Evolutionary conservation across 768 basidiomycete genomes (phyloP).

Genomic region (Boletus rubescentipes): DNA sequence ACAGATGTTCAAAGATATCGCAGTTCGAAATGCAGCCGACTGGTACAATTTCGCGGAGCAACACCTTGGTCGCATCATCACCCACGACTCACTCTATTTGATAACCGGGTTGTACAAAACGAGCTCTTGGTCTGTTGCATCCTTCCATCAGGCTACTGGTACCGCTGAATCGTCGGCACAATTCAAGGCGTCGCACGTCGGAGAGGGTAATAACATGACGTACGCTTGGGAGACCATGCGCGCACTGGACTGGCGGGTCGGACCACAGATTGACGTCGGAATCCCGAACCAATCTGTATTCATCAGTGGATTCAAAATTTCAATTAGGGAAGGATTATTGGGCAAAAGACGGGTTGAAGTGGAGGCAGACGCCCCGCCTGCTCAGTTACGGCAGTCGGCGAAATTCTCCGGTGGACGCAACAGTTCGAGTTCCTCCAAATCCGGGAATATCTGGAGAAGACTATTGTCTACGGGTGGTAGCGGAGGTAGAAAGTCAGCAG

Average conservation of each 20-base stretch:
- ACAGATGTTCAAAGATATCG: slow-evolving; percentile 19
- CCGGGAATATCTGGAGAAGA: slow-evolving; percentile 1
- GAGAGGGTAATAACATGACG: slow-evolving; percentile 4
- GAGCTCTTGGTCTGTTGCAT: slow-evolving; percentile 30
- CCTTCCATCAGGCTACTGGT: slow-evolving; percentile 1
- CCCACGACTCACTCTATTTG: slow-evolving; percentile 28
- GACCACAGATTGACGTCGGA: not conserved
- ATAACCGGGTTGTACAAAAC: slow-evolving; percentile 16
- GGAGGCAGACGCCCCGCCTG: not conserved
- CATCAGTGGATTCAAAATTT: slow-evolving; percentile 25
- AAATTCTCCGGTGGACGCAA: not conserved
- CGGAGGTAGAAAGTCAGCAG: not conserved
- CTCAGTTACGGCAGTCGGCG: not conserved
- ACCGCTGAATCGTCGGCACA: slow-evolving; percentile 3
- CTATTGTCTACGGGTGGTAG: not conserved
- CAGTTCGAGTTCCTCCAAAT: not conserved
- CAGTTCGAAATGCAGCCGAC: slow-evolving; percentile 15
- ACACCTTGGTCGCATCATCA: slow-evolving; percentile 11
- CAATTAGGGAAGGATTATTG: not conserved
- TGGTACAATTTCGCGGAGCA: slow-evolving; percentile 31
- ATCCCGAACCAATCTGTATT: slow-evolving; percentile 23
- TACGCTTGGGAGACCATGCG: slow-evolving; percentile 17
- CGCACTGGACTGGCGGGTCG: slow-evolving; percentile 9
- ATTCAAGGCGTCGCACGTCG: slow-evolving; percentile 14
- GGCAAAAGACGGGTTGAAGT: slow-evolving; percentile 2